Conservation (phyloP, 371 early-diverging fungal genomes). For the Spraguea lophii region DNA sequence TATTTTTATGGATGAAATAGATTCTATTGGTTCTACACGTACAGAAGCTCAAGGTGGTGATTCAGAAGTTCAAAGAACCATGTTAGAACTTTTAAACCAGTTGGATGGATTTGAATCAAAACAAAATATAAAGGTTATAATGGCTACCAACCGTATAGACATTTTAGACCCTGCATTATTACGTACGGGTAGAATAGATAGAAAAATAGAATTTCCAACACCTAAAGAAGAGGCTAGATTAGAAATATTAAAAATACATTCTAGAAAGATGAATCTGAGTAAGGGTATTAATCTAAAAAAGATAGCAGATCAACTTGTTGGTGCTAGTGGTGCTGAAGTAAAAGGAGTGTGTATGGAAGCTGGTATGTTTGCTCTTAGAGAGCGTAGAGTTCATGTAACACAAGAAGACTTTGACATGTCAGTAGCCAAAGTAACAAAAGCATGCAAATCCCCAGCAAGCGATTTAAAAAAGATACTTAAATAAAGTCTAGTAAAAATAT, state of each 20-base stretch:
- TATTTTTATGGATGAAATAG: slow-evolving; percentile 99
- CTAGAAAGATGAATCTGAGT: slow-evolving; percentile 92
- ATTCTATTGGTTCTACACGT: slow-evolving; percentile 65
- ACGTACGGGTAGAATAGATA: slow-evolving; percentile 90
- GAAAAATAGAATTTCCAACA: slow-evolving; percentile 97
- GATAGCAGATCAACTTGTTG: slow-evolving; percentile 77
- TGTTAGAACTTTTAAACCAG: slow-evolving; percentile 70
- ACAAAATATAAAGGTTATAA: slow-evolving; percentile 81
- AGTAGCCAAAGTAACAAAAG: slow-evolving; percentile 88
- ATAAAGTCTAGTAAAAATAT: slow-evolving; percentile 19
- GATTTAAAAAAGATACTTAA: slow-evolving; percentile 43
- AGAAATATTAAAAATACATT: slow-evolving; percentile 95
- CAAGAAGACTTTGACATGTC: slow-evolving; percentile 99
- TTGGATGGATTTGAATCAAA: slow-evolving; percentile 96
- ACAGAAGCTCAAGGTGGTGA: slow-evolving; percentile 58
- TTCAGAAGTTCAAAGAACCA: slow-evolving; percentile 79
- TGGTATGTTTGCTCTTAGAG: slow-evolving; percentile 98
- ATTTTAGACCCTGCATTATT: slow-evolving; percentile 85
- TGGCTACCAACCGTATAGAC: slow-evolving; percentile 99
- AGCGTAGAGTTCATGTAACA: slow-evolving; percentile 89
- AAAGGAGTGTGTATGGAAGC: slow-evolving; percentile 98
- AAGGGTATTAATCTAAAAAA: slow-evolving; percentile 81
- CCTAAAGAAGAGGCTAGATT: slow-evolving; percentile 83
- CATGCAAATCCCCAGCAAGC: slow-evolving; percentile 25
- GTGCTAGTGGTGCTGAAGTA: slow-evolving; percentile 90